Evolutionary conservation across 139 green algal genomes (phyloP), one percentile per base, ranked within the genome.

Genomic region (Choricystis sp.): DNA sequence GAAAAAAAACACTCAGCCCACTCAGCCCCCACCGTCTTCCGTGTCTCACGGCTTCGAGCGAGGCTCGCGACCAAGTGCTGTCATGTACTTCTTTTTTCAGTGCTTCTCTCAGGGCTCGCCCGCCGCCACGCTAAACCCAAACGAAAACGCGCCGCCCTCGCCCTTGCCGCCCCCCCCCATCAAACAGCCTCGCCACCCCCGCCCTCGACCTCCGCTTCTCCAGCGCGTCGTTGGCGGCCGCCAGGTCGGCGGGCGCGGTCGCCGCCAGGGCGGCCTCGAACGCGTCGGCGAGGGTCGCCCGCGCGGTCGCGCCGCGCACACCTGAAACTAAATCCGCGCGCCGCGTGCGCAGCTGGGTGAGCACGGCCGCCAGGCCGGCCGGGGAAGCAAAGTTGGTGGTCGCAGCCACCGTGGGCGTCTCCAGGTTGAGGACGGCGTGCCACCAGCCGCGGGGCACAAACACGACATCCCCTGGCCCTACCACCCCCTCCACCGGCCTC

Each of bases 381-480:
- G 56, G 49, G 60, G 67, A 81, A n/a, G 91, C 86, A 56, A 77
- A 95, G 66, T 96, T 96, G 31, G 95, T 88, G 0, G 88, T 95
- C 0, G 94, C 63, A 0, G 88, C 86, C 28, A 83, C 69, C 0
- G 57, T 80, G 19, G 26, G 3, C 60, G 69, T 67, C 69, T 87
- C 81, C n/a, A 96, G 70, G 69, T 96, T 96, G 25, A 96, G 56
- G 4, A 72, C 86, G 31, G 82, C 67, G 76, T 96, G 89, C 88
- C 86, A 96, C 89, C 89, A 96, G 5, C 71, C 57, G 49, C 59
- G 67, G 0, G 89, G 89, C 29, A 96, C 83, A 68, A 91, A 96
- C 31, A 96, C 66, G 61, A 93, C 31, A 67, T 96, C 89, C 0
- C 89, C 89, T 5, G 77, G 57, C 4, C 69, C 48, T 14, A 83